A percentile compares a stretch with the other conserved stretches of the same genome.
Evolutionary conservation across 768 basidiomycete genomes (phyloP).

Genomic region (Kwoniella sp.): DNA sequence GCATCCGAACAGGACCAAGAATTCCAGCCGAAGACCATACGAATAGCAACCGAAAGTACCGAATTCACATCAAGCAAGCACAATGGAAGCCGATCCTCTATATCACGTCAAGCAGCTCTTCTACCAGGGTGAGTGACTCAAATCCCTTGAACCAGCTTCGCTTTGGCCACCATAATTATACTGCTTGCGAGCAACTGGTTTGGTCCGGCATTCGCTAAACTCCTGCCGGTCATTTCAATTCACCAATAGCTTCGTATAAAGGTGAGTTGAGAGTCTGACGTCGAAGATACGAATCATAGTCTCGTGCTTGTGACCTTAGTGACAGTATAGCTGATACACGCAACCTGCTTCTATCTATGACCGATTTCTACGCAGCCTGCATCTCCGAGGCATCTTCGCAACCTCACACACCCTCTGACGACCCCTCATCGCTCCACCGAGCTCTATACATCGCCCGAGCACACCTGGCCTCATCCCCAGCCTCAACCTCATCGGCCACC

Average conservation of each 20-base stretch:
- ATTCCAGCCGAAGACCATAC: too few species aligned
- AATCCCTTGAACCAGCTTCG: too few species aligned
- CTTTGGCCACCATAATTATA: too few species aligned
- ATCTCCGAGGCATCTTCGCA: conserved; percentile 50
- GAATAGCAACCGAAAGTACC: too few species aligned
- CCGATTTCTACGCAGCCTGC: conserved; percentile 34
- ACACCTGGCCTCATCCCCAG: conserved; percentile 48
- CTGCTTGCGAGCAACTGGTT: too few species aligned
- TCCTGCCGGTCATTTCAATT: too few species aligned
- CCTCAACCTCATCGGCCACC: conserved; percentile 23
- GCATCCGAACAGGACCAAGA: too few species aligned
- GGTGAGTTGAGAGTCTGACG: conserved; percentile 21
- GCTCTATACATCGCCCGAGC: conserved; percentile 54
- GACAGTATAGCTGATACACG: background rate
- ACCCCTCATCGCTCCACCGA: conserved; percentile 34
- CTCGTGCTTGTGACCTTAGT: background rate
- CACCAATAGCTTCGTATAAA: conserved; percentile 53
- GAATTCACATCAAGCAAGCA: too few species aligned
- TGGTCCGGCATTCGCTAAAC: too few species aligned
- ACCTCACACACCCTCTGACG: conserved; percentile 30
- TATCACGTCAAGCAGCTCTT: conserved; percentile 56
- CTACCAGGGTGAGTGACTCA: conserved; percentile 49
- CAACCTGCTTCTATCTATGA: background rate
- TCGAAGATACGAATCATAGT: too few species aligned
- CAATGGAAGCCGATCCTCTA: conserved; percentile 55